Evolutionary conservation across 2,329 filamentous ascomycete genomes (phyloP), one percentile per base, ranked within the genome.

Genomic region (Calycina herbarum): DNA sequence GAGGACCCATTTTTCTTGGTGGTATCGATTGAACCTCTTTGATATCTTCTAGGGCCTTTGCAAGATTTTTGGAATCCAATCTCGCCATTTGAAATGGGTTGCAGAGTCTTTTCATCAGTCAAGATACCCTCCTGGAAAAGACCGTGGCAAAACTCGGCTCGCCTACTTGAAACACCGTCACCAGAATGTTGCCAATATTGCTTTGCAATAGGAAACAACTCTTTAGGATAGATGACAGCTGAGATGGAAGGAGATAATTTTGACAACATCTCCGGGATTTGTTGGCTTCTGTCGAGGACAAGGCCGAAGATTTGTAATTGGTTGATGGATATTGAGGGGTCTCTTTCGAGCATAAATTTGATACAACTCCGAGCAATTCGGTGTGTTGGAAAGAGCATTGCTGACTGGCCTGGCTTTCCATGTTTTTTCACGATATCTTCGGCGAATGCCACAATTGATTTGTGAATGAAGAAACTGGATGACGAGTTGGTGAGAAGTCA

Each of bases 121-220:
- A 92, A 80, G 54, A 91, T 81, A 0, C 88, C 88, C 68, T 94
- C 89, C 45, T 85, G 84, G 69, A 96, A 86, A 1, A 94, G 83
- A 54, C 85, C 82, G 67, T 93, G 87, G 75, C 92, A 97, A 77
- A 96, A 97, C 76, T 97, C 94, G 40, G 93, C 94, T 51, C 93
- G 87, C 60, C 95, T 89, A 76, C 94, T 97, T 0, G 94, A 97
- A 15, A 97, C 84, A 17, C 95, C 95, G 68, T 97, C 94, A 24
- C 95, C 95, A 0, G 92, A 91, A 77, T 99, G 95, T 77, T 98
- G 95, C 95, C 95, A 99, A 74, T 96, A 97, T 73, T 93, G 86
- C 77, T 97, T 98, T n/a, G 93, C 92, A 66, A 91, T 78, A 4
- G 86, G 79, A 72, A 89, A 94, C 20, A 87, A 79, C 13, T 88